phyloP scores from a whole-genome alignment of 1,284 basidiomycete genomes.

The Blastosporella zonata region DNA sequence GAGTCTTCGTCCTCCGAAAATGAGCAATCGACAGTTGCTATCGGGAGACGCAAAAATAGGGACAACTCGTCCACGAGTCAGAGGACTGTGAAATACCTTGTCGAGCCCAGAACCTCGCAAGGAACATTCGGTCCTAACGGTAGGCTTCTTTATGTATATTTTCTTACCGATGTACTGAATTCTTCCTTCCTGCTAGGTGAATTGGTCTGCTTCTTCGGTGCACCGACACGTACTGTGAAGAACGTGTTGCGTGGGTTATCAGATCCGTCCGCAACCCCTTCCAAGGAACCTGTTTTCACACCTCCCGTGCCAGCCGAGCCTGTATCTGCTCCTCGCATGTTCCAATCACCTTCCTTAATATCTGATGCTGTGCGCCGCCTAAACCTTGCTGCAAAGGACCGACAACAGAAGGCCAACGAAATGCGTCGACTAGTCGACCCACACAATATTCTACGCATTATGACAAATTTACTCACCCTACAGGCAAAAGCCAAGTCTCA shows the following conservation, averaged over 20 bases:
- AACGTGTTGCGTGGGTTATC: conserved; percentile 50
- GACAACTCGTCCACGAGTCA: conserved; percentile 52
- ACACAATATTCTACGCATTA: conserved; percentile 61
- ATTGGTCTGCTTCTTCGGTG: conserved; percentile 83
- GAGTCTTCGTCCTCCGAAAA: conserved; percentile 50
- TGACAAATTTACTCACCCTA: conserved; percentile 71
- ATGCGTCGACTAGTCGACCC: conserved; percentile 45
- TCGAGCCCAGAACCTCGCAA: conserved; percentile 78
- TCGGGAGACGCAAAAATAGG: conserved; percentile 34
- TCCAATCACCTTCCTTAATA: conserved; percentile 62
- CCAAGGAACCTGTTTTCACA: conserved; percentile 21
- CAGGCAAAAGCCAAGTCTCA: conserved; percentile 37
- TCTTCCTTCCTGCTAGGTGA: conserved; percentile 51
- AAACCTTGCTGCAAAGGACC: conserved; percentile 57
- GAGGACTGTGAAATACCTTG: conserved; percentile 69
- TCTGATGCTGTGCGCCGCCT: conserved; percentile 67
- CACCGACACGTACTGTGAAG: conserved; percentile 66
- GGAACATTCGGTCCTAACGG: conserved; percentile 87
- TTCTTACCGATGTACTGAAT: background rate
- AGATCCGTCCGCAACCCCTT: conserved; percentile 36
- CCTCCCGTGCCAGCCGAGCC: conserved; percentile 24
- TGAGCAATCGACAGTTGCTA: conserved; percentile 26
- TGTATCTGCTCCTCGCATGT: conserved; percentile 30
- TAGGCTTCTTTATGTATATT: conserved; percentile 27
- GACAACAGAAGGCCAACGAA: conserved; percentile 35